Evolutionary conservation across 305 asterid genomes (phyloP).

Genomic region (Fraxinus floribunda): DNA sequence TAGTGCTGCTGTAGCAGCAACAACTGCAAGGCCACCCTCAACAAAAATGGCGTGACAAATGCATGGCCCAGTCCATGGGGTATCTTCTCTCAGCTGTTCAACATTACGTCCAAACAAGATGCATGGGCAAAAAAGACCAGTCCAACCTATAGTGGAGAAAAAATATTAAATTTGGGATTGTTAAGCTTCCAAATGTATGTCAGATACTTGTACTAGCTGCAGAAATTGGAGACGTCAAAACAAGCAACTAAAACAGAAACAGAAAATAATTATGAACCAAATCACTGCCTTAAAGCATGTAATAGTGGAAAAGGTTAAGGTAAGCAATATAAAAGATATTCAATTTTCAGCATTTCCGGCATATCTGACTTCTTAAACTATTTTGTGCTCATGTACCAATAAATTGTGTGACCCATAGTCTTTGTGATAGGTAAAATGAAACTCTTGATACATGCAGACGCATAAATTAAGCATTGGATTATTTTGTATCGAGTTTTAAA

Average conservation of each 20-base stretch:
- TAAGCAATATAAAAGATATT: not conserved
- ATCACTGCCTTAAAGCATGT: not conserved
- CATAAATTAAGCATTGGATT: not conserved
- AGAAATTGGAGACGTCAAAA: conserved; percentile 6
- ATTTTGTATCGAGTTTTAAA: not conserved
- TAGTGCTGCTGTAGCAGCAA: conserved; percentile 64
- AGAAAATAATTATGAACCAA: not conserved
- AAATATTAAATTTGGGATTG: conserved; percentile 2
- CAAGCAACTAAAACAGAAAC: not conserved
- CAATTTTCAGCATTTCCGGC: not conserved
- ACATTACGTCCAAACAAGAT: conserved; percentile 82
- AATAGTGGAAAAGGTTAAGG: not conserved
- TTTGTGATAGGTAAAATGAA: not conserved
- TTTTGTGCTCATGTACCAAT: not conserved
- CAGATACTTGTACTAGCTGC: not conserved
- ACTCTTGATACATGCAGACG: not conserved
- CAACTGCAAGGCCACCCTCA: conserved; percentile 84
- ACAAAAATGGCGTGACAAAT: conserved; percentile 80
- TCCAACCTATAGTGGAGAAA: conserved; percentile 52
- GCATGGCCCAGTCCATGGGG: conserved; percentile 85
- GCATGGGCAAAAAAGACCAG: conserved; percentile 92
- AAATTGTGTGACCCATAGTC: not conserved
- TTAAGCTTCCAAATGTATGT: conserved; percentile 2
- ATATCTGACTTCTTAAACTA: not conserved
- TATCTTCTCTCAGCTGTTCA: conserved; percentile 78